phyloP scores from a whole-genome alignment of 208 protist species.

The Leishmania guyanensis region DNA sequence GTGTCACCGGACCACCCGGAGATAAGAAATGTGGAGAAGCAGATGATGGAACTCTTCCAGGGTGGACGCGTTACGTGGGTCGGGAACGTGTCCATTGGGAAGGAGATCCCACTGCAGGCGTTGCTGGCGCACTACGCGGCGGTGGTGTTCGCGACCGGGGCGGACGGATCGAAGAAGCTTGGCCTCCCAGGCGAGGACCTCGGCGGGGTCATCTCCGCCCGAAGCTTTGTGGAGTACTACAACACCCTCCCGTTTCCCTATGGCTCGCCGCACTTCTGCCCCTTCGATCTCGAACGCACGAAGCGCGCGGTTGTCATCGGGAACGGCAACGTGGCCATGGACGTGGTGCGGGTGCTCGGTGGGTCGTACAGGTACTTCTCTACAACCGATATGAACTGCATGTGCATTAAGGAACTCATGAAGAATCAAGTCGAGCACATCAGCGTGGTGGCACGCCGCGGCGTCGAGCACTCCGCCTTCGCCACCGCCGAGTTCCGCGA shows the following conservation, averaged over 20 bases:
- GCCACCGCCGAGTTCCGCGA: conserved; percentile 97
- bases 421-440: conserved; percentile 73
- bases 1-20: conserved; percentile 98
- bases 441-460: conserved; percentile 87
- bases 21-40: conserved; percentile 95
- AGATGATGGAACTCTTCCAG: conserved; percentile 88
- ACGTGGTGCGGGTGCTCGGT: conserved; percentile 91
- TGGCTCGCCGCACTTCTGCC: conserved; percentile 74
- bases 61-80: conserved; percentile 84
- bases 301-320: conserved; percentile 76
- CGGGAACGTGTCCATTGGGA: conserved; percentile 93
- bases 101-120: conserved; percentile 64
- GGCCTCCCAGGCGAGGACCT: conserved; percentile 85
- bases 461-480: conserved; percentile 91
- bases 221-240: conserved; percentile 96
- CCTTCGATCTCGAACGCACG: conserved; percentile 61
- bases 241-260: conserved; percentile 94
- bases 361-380: conserved; percentile 74
- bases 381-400: conserved; percentile 91
- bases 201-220: conserved; percentile 77
- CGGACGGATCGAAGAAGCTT: conserved; percentile 68
- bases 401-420: conserved; percentile 81
- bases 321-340: conserved; percentile 97
- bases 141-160: conserved; percentile 94
- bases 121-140: conserved; percentile 90